Evolutionary conservation across 495 filamentous ascomycete species (phyloP), one percentile per base, ranked within the genome.

Genomic region (Hyaloscypha hepaticicola): DNA sequence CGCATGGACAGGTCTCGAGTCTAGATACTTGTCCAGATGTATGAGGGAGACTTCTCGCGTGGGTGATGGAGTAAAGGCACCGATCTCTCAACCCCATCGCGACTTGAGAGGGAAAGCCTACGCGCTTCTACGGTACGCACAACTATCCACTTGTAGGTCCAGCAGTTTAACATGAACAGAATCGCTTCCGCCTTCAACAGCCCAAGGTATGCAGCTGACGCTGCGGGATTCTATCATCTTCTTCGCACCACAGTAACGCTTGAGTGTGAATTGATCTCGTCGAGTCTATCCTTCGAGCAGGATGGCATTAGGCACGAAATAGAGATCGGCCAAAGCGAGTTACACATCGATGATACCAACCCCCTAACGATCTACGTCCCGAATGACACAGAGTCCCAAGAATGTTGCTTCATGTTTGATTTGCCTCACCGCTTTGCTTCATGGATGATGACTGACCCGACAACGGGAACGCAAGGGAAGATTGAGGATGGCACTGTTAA

Each of bases 401-500:
- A 45, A 45, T 45, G 38, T 19, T 45, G 38, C 16, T 45, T 45
- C 38, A 45, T 11, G 38, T 45, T 45, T 45, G 38, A 45, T 45
- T 45, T 45, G 16, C 38, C 38, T 45, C 38, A 19, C 16, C 38
- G 38, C 38, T 45, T 45, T 19, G 38, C 38, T 45, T 45, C 38
- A 14, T 45, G 38, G 38, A 45, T 45, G 38, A 45, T 45, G 38
- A 45, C 38, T 2, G 38, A 45, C 38, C 38, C 38, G 0, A 45
- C 38, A 45, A 45, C 38, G 38, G 38, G 38, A 45, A 45, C 38
- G 9, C 38, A 24, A 33, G 57, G 29, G 19, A 59, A 41, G 31
- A 59, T 59, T 59, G 57, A 59, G 33, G 31, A 48, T 24, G 57
- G 57, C 57, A 59, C 34, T 21, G 34, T 59, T 25, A 59, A 59